phyloP scores from a whole-genome alignment of 306 rosid species.

The Prunus mira region DNA sequence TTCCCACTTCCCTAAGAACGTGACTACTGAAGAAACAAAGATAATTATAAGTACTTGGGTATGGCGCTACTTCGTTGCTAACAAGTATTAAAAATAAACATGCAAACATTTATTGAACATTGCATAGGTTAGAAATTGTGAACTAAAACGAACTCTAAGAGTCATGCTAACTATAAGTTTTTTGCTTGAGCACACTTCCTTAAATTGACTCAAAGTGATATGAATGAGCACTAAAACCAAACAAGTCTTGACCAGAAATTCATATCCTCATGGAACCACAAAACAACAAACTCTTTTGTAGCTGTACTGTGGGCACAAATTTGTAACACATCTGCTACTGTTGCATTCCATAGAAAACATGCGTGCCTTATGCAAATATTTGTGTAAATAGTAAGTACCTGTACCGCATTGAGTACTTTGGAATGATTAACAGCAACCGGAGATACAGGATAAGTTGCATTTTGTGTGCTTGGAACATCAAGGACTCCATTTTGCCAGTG shows the following conservation, averaged over 20 bases:
- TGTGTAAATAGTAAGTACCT: constrained; percentile 45
- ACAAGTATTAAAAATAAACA: not conserved
- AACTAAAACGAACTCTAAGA: not conserved
- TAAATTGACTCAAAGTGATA: not conserved
- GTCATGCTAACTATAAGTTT: not conserved
- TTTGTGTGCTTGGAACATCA: constrained; percentile 87
- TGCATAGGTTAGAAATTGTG: not conserved
- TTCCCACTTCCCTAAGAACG: not conserved
- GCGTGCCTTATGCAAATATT: not conserved
- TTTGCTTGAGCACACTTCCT: not conserved
- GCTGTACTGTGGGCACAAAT: not conserved
- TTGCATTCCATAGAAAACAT: not conserved
- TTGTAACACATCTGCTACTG: not conserved
- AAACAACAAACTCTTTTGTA: not conserved
- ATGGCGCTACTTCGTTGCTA: not conserved
- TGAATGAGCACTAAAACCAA: not conserved
- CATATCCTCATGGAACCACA: not conserved
- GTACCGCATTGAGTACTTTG: constrained; percentile 90
- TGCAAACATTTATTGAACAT: not conserved
- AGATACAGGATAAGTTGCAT: constrained; percentile 58
- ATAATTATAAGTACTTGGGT: too few species aligned
- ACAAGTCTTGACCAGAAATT: not conserved
- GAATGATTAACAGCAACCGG: constrained; percentile 89
- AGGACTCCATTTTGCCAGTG: constrained; percentile 97
- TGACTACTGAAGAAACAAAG: not conserved